Conservation (phyloP, 805 yeast genomes). For the Lachancea waltii region DNA sequence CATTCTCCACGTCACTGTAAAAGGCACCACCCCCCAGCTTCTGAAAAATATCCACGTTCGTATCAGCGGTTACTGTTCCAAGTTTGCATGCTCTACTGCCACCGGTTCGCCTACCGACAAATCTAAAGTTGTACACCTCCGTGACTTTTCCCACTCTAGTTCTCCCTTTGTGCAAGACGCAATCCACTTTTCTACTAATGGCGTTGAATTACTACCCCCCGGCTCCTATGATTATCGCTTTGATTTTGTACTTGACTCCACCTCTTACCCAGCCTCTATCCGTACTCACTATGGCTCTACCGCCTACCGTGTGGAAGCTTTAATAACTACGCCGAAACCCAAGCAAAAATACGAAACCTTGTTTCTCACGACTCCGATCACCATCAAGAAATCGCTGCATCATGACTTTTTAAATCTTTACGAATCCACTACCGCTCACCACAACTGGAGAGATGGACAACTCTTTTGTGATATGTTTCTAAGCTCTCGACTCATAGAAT, state of each 20-base stretch:
- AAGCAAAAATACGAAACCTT: conserved; percentile 7
- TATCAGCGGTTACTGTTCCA: conserved; percentile 10
- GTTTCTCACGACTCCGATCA: conserved; percentile 5
- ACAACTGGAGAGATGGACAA: conserved; percentile 4
- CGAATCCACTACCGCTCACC: conserved; percentile 3
- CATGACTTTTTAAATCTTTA: not conserved
- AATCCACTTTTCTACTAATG: not conserved
- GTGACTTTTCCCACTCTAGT: no score
- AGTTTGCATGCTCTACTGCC: conserved; percentile 4
- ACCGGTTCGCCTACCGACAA: not conserved
- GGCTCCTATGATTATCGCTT: conserved; percentile 10
- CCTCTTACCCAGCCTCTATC: conserved; percentile 11
- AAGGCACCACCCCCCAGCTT: conserved; percentile 2
- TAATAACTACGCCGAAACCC: conserved; percentile 3
- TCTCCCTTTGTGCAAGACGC: not conserved
- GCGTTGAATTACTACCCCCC: conserved; percentile 4
- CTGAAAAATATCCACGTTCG: conserved; percentile 7
- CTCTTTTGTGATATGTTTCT: conserved; percentile 8
- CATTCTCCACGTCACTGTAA: conserved; percentile 7
- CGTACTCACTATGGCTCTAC: conserved; percentile 12
- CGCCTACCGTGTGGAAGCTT: conserved; percentile 13
- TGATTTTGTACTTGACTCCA: conserved; percentile 12
- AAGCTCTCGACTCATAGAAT: conserved; percentile 8
- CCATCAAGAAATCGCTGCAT: conserved; percentile 7
- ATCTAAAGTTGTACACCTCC: no score